Percentiles rank a stretch among this genome's conserved stretches.
These are phyloP conservation scores for Bonia amplexicaulis DNA, from an alignment of 176 grass and related monocot species.

Conservation along the genomic window DNA sequence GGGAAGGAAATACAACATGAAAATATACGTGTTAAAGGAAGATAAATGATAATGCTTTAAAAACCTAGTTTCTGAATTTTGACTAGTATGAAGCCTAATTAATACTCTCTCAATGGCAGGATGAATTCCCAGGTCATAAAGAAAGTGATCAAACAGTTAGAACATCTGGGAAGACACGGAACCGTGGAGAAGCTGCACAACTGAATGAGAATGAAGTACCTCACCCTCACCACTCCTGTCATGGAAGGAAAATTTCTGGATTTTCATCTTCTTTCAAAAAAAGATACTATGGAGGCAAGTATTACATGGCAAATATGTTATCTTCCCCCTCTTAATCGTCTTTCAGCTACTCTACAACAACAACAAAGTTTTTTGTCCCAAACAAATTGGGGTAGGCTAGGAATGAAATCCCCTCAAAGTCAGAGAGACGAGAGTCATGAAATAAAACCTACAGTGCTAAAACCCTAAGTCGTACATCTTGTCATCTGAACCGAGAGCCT, in stretches of 20 bases:
- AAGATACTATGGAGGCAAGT: constrained; percentile 45
- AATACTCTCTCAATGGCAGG: constrained; percentile 23
- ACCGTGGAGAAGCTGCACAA: constrained; percentile 23
- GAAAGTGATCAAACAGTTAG: constrained; percentile 22
- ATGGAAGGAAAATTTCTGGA: constrained; percentile 30
- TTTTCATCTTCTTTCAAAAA: constrained; percentile 42
- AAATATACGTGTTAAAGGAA: constrained; percentile 1
- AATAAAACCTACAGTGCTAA: too few species aligned
- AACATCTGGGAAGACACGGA: constrained; percentile 30
- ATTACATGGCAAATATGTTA: background rate
- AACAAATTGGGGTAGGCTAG: too few species aligned
- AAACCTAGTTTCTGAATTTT: background rate
- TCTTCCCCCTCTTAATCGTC: background rate
- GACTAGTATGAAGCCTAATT: constrained; percentile 6
- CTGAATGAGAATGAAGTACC: constrained; percentile 26
- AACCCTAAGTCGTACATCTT: too few species aligned
- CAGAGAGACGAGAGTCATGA: too few species aligned
- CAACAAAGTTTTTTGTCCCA: too few species aligned
- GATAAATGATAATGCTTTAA: background rate
- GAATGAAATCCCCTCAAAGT: too few species aligned
- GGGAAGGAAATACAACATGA: background rate
- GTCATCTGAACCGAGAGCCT: too few species aligned
- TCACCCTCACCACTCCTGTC: background rate
- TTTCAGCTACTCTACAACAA: background rate
- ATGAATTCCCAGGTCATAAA: constrained; percentile 26